Evolutionary conservation across 306 rosid species (phyloP), one percentile per base, ranked within the genome.

Genomic region (cucumber (Cucumis sativus)): DNA sequence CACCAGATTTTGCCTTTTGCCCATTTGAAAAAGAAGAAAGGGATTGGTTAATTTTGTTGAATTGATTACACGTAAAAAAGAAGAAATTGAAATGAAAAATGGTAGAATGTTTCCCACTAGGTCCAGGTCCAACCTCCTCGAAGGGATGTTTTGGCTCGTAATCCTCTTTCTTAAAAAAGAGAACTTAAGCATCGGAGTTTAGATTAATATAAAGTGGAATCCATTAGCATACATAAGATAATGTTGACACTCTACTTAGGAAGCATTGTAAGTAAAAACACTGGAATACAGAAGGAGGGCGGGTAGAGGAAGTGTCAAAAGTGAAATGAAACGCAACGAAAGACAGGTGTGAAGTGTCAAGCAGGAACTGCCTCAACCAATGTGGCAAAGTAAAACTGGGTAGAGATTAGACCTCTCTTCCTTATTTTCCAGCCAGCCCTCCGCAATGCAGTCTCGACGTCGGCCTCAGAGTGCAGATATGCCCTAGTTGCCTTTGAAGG

Each of bases 401-500:
- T 92, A 6, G 96, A 82, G 74, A 77, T 80, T 58, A 89, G 83
- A 82, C 99, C 99, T 82, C 79, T 89, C 88, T 89, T 95, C 79
- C 84, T 89, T 77, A 90, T 89, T 52, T 73, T 92, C 97, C 99
- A 92, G 16, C 99, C 97, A 77, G 86, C 99, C 85, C 86, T 88
- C 25, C 47, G 79, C 83, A 95, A 79, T 7, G 98, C 97, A 63
- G 82, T 86, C 84, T 95, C 98, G 52, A 95, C 85, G 47, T 95
- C 99, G 1, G 87, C 97, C 88, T 92, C 97, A 0, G 97, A 79
- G 62, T 95, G 99, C 62, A 95, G 97, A 83, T 95, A 95, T 18
- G 99, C 97, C 80, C 97, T 88, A 0, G 97, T 95, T 41, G 97
- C 99, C 88, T 92, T 95, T 1, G 97, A 95, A 79, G 99, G 97